Conservation (phyloP, 2,329 filamentous ascomycete species). For the Colletotrichum somersetense region DNA sequence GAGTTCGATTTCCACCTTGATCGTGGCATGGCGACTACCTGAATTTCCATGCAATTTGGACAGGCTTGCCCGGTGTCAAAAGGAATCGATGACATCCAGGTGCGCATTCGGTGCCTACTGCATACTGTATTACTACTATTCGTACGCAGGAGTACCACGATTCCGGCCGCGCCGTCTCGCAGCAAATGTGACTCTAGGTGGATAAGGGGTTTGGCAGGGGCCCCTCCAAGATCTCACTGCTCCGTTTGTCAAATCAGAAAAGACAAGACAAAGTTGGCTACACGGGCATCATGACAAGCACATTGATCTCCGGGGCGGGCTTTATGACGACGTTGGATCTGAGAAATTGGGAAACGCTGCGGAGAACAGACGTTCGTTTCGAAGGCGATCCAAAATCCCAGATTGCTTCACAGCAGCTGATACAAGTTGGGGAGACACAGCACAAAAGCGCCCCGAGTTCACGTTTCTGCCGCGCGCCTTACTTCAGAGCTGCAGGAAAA, state of each 20-base stretch:
- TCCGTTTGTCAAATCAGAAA: not conserved
- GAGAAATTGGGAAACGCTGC: not conserved
- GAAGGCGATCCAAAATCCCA: not conserved
- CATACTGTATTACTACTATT: not conserved
- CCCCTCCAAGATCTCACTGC: conserved; percentile 31
- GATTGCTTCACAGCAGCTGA: conserved; percentile 8
- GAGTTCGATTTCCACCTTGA: conserved; percentile 7
- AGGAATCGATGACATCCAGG: not conserved
- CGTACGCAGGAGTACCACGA: too few species aligned
- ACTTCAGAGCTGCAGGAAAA: conserved; percentile 21
- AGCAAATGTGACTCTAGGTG: conserved; percentile 27
- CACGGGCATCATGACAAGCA: conserved; percentile 28
- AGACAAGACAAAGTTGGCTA: conserved; percentile 13
- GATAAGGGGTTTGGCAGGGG: not conserved
- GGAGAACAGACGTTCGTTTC: conserved; percentile 24
- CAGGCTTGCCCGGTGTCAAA: not conserved
- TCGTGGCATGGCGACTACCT: not conserved
- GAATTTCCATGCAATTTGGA: not conserved
- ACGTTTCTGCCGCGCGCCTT: conserved; percentile 27
- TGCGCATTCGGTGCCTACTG: not conserved
- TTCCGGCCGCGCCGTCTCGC: conserved; percentile 1
- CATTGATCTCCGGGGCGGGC: not conserved
- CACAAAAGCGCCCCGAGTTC: not conserved
- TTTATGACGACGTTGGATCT: not conserved
- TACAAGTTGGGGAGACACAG: conserved; percentile 6